Base-by-base conservation (phyloP, 495 filamentous ascomycete species). In the Aspergillus diversus region DNA sequence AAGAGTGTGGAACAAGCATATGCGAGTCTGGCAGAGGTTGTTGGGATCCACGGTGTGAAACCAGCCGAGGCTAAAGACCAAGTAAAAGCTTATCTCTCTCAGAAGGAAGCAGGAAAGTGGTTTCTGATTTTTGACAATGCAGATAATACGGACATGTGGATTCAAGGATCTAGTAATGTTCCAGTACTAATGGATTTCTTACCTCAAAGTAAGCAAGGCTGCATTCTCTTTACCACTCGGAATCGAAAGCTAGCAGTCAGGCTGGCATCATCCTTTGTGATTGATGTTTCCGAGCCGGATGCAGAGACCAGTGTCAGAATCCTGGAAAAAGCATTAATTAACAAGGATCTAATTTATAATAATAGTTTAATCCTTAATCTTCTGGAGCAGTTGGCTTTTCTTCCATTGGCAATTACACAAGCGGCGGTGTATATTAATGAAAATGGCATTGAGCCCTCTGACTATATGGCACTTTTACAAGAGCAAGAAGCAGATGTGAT, bases 1-100 rank as follows among this genome's bases (percentile, higher is more conserved):
- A 76, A 71, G 51, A 76, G 55, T 47, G 73, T 86, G 21, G 70
- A 84, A 48, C 75, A 82, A 64, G 69, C 77, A 6, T 86, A 75
- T 62, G 5, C 60, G 5, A 69, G 72, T 4, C 79, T 85, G 54
- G 80, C 73, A 0, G 31, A 61, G 54, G 37, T 35, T 27, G 31
- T 76, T 11, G 65, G 66, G 6, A 47, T 76, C n/a, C 9, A 61
- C 53, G 60, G 55, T n/a, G 66, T 51, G 64, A 56, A 68, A 32
- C 55, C 69, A 42, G 63, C 51, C 15, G 65, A 73, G 57, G 56
- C 66, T 3, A 77, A 75, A 63, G 60, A 54, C 0, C 57, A 68
- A 1, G 69, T 83, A 0, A 60, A 74, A 52, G n/a, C 54, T 0
- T 64, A 75, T 54, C 67, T 83, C 3, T 75, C 69, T 33, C 34